Conservation (phyloP, 2,329 filamentous ascomycete species). For the Penicillium glabrum region DNA sequence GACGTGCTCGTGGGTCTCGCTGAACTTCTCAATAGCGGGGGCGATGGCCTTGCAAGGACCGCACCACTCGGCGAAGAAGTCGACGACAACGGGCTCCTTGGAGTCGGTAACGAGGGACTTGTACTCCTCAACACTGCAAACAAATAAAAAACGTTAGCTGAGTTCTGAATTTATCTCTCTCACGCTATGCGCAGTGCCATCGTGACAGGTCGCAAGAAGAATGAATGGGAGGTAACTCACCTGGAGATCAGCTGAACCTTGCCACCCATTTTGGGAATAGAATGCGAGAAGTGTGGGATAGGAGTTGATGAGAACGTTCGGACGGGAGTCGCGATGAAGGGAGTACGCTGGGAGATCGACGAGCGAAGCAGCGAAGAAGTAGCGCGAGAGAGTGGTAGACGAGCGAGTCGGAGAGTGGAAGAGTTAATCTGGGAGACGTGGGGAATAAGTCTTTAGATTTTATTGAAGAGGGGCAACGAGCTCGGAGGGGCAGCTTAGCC, state of each 20-base stretch:
- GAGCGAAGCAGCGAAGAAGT: conserved; percentile 8
- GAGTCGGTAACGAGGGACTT: conserved; percentile 48
- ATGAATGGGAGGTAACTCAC: conserved; percentile 20
- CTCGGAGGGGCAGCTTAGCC: conserved; percentile 19
- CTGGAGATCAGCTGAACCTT: conserved; percentile 12
- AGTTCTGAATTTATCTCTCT: neutral
- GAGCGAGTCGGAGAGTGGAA: conserved; percentile 10
- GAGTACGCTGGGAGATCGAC: conserved; percentile 25
- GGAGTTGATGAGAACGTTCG: conserved; percentile 18
- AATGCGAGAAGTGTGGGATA: conserved; percentile 17
- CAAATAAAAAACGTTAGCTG: neutral
- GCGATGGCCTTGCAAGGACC: conserved; percentile 92
- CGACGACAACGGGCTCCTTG: conserved; percentile 68
- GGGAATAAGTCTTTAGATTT: conserved; percentile 14
- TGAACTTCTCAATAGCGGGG: conserved; percentile 68
- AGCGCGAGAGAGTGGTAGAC: conserved; percentile 11
- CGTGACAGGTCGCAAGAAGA: neutral
- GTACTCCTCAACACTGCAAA: conserved; percentile 59
- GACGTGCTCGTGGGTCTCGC: conserved; percentile 57
- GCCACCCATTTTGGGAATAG: conserved; percentile 24
- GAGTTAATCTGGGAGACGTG: conserved; percentile 15
- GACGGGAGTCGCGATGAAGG: conserved; percentile 5
- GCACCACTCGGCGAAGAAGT: conserved; percentile 90
- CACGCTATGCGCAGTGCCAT: neutral
- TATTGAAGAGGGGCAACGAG: conserved; percentile 11